Conservation (phyloP, 2,329 filamentous ascomycete genomes). For the Tolypocladium ophioglossoides region DNA sequence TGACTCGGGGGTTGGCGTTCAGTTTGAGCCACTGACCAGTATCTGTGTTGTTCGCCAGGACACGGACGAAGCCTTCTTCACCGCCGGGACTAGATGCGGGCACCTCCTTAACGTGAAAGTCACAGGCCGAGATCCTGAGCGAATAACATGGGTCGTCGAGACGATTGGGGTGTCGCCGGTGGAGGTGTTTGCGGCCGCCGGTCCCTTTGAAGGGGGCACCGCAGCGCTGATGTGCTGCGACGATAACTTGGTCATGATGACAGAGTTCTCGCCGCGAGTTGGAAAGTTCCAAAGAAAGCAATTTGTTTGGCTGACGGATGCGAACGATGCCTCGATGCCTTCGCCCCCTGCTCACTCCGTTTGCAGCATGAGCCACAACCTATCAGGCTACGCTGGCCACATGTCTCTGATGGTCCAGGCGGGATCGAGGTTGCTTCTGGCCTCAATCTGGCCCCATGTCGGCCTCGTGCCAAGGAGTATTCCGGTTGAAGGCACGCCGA, state of each 20-base stretch:
- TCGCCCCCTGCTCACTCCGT: constrained; percentile 39
- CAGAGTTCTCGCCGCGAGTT: constrained; percentile 19
- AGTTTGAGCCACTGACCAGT: constrained; percentile 34
- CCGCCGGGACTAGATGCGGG: constrained; percentile 41
- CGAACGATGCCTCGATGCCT: constrained; percentile 30
- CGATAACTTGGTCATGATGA: constrained; percentile 32
- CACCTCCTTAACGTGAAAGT: constrained; percentile 32
- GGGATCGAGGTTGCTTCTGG: constrained; percentile 38
- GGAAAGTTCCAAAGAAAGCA: constrained; percentile 28
- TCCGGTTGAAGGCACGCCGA: constrained; percentile 35
- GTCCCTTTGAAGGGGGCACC: constrained; percentile 10
- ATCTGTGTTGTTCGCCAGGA: constrained; percentile 24
- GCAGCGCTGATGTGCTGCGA: constrained; percentile 39
- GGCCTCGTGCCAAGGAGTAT: constrained; percentile 40
- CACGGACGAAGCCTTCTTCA: constrained; percentile 18
- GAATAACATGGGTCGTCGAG: constrained; percentile 17
- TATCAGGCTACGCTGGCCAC: constrained; percentile 27
- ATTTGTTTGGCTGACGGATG: constrained; percentile 42
- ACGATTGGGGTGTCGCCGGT: constrained; percentile 25
- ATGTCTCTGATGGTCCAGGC: constrained; percentile 38
- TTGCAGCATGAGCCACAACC: constrained; percentile 27
- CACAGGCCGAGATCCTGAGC: constrained; percentile 7
- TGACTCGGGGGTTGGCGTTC: background rate
- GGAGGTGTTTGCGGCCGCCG: constrained; percentile 19
- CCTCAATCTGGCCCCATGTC: constrained; percentile 35